Evolutionary conservation across 768 basidiomycete genomes (phyloP), one percentile per base, ranked within the genome.

Genomic region (Boletales sp.): DNA sequence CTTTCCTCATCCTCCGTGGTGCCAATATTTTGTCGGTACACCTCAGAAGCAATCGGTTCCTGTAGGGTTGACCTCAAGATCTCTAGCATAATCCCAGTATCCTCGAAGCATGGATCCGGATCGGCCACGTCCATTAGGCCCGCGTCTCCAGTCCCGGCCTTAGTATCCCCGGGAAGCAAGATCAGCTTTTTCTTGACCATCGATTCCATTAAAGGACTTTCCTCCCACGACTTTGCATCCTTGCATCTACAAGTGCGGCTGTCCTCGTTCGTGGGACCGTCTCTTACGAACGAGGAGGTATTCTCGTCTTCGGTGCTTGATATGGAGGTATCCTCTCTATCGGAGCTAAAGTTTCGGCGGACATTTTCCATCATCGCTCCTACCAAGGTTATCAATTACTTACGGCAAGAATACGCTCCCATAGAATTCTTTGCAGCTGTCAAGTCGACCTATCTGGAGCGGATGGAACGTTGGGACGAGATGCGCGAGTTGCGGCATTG

Each of bases 401-500:
- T 97, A 35, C 78, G 80, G 30, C 77, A 83, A 52, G 84, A 85
- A 18, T 91, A 92, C 64, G 90, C 87, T 2, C 86, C 86, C 2
- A 79, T 99, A 60, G 91, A 97, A 60, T 88, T 98, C 67, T 97
- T 94, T 57, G 95, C 90, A 13, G 77, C 84, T 8, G 75, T 87
- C 52, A 83, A 81, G 43, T 80, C 90, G 13, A 86, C 84, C 14
- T 98, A 95, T 67, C 67, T 98, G 57, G 87, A 91, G 53, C 82
- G 92, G 7, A 72, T 97, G 69, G 92, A 94, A 61, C 80, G 88
- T 48, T 97, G 93, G 94, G 95, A 97, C 62, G 89, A 94, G 63
- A 78, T 90, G 75, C 82, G 93, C 31, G 94, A 97, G 55, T 81
- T 87, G 42, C 80, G 81, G 55, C 69, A 73, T 51, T 72, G 63